phyloP scores from a whole-genome alignment of 1,284 basidiomycete species.

The Agaricales sp. region DNA sequence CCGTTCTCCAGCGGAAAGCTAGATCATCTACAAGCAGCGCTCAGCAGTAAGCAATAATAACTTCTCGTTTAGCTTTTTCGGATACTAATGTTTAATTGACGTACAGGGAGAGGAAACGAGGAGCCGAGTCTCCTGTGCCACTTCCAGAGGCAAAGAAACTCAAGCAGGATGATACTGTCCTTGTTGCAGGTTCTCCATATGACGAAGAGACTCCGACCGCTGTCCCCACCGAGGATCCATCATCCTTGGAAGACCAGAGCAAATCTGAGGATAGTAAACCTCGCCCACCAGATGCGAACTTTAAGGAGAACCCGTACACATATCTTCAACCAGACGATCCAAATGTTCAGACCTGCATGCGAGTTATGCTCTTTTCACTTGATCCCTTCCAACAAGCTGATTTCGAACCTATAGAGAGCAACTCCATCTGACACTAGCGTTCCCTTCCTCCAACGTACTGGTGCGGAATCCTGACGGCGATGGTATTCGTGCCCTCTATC shows the following conservation, averaged over 20 bases:
- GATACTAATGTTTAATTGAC: slow-evolving; percentile 3
- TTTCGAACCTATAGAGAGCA: slow-evolving; percentile 45
- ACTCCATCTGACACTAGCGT: slow-evolving; percentile 64
- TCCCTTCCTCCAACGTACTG: slow-evolving; percentile 71
- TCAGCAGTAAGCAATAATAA: slow-evolving; percentile 13
- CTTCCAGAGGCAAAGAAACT: slow-evolving; percentile 38
- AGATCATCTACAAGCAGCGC: slow-evolving; percentile 6
- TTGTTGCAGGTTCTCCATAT: no score
- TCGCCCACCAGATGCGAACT: slow-evolving; percentile 33
- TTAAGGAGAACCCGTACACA: slow-evolving; percentile 89
- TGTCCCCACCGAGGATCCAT: slow-evolving; percentile 1
- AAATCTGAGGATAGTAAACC: slow-evolving; percentile 16
- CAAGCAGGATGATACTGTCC: slow-evolving; percentile 21
- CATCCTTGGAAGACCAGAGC: slow-evolving; percentile 10
- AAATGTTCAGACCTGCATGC: slow-evolving; percentile 65
- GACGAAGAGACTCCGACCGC: slow-evolving; percentile 10
- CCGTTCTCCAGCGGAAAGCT: slow-evolving; percentile 61
- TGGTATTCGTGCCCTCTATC: slow-evolving; percentile 76
- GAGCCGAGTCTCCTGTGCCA: slow-evolving; percentile 28
- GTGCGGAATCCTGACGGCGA: slow-evolving; percentile 84
- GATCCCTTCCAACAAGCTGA: background rate
- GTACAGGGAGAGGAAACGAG: slow-evolving; percentile 36
- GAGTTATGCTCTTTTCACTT: slow-evolving; percentile 16
- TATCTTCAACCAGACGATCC: slow-evolving; percentile 68
- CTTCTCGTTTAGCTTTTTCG: background rate